A percentile compares a stretch with the other conserved stretches of the same genome.
These are phyloP conservation scores for Agaricus blazei DNA, from an alignment of 768 basidiomycete genomes.

Conservation along the genomic window DNA sequence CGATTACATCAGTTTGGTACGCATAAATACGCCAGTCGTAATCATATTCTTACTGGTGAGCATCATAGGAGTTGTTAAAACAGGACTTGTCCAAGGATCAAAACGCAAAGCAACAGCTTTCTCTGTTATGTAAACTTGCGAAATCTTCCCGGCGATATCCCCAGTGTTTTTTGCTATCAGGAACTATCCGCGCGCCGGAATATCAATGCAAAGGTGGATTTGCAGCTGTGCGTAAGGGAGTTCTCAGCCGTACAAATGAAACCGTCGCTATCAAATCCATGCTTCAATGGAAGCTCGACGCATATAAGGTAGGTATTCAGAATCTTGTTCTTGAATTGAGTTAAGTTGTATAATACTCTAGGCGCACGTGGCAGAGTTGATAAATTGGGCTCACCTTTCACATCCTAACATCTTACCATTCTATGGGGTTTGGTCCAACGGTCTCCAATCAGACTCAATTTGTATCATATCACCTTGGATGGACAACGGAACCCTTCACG, in stretches of 20 bases:
- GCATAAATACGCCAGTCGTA: background rate
- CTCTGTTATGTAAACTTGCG: no score
- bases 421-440: constrained; percentile 1
- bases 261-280: background rate
- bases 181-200: no score
- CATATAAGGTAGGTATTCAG: background rate
- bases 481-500: background rate
- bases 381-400: constrained; percentile 1
- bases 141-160: no score
- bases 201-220: background rate
- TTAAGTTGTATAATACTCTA: background rate
- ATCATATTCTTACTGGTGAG: background rate
- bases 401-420: constrained; percentile 7
- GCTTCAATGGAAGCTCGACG: background rate
- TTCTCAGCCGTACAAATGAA: background rate
- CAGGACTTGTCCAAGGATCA: background rate
- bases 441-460: background rate
- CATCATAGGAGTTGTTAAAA: background rate
- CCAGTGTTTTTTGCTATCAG: no score
- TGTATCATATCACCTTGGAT: constrained; percentile 9
- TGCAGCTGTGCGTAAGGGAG: background rate
- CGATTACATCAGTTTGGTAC: background rate
- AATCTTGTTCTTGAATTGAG: background rate
- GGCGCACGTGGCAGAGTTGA: background rate
- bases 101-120: no score